Evolutionary conservation across 164 flowering plant species (phyloP), one percentile per base, ranked within the genome.

Genomic region (Hamamelis virginiana): DNA sequence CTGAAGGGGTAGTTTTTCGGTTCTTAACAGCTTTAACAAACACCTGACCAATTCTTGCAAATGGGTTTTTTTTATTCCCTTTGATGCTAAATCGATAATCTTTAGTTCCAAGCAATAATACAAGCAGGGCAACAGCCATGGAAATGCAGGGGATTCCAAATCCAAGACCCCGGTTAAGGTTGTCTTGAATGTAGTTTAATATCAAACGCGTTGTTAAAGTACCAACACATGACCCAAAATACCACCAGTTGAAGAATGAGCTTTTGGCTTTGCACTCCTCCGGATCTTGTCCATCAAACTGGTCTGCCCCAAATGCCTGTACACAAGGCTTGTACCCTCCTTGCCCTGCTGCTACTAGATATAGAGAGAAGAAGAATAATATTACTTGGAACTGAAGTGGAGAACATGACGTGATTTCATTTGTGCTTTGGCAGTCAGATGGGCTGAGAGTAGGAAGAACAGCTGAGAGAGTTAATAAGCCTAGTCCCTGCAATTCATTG

Each of bases 241-340:
- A 82, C 94, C 91, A 87, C 91, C 87, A 83, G 50, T 87, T 85
- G 74, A 87, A n/a, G n/a, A n/a, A n/a, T n/a, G n/a, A n/a, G n/a
- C n/a, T n/a, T n/a, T n/a, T n/a, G n/a, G n/a, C n/a, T n/a, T n/a
- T n/a, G n/a, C n/a, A n/a, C n/a, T n/a, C n/a, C n/a, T n/a, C n/a
- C n/a, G n/a, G n/a, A n/a, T n/a, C n/a, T n/a, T n/a, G n/a, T n/a
- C n/a, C n/a, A n/a, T n/a, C n/a, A n/a, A n/a, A n/a, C n/a, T n/a
- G n/a, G n/a, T n/a, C n/a, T n/a, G n/a, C n/a, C n/a, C n/a, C n/a
- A n/a, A n/a, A n/a, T n/a, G n/a, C n/a, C 71, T 84, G 88, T 25
- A 81, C 81, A 60, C 86, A 85, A 15, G 91, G 86, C 65, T 84
- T 87, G 64, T 85, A 87, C 44, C 87, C 88, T 22, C 84, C 85